A percentile compares a stretch with the other conserved stretches of the same genome.
phyloP scores from a whole-genome alignment of 257 asterid genomes.

The Haberlea rhodopensis region DNA sequence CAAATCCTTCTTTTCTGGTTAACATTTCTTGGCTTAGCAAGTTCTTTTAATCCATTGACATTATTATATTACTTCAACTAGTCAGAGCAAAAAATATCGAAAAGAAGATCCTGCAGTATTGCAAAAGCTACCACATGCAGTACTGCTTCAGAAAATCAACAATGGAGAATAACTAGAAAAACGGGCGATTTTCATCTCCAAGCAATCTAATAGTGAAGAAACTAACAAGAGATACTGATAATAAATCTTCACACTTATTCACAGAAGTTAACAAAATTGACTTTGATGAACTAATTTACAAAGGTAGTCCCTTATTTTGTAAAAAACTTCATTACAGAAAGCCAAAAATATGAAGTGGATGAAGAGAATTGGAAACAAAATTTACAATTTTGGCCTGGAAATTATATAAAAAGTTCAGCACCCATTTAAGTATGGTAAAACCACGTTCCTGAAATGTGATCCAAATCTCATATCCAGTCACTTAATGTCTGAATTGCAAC shows the following conservation, averaged over 20 bases:
- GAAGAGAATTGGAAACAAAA: neutral
- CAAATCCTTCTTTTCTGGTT: no score
- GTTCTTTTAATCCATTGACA: neutral
- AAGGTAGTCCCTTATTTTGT: neutral
- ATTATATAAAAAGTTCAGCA: neutral
- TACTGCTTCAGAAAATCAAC: neutral
- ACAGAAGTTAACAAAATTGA: neutral
- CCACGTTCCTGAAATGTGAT: no score
- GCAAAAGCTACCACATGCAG: neutral
- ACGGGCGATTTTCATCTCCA: neutral
- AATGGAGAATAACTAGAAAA: neutral
- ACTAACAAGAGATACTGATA: neutral
- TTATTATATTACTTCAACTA: neutral
- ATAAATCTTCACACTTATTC: neutral
- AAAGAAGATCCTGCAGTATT: neutral
- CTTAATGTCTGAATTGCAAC: no score
- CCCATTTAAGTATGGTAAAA: no score
- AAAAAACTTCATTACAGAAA: no score
- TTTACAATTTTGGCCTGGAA: neutral
- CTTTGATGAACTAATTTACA: neutral
- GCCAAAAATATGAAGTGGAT: neutral
- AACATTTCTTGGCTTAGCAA: no score
- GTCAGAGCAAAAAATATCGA: neutral
- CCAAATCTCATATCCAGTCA: no score
- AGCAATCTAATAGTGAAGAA: neutral